These are phyloP conservation scores for Eucalyptus tenuipes DNA, from an alignment of 345 rosid genomes.

Conservation along the genomic window DNA sequence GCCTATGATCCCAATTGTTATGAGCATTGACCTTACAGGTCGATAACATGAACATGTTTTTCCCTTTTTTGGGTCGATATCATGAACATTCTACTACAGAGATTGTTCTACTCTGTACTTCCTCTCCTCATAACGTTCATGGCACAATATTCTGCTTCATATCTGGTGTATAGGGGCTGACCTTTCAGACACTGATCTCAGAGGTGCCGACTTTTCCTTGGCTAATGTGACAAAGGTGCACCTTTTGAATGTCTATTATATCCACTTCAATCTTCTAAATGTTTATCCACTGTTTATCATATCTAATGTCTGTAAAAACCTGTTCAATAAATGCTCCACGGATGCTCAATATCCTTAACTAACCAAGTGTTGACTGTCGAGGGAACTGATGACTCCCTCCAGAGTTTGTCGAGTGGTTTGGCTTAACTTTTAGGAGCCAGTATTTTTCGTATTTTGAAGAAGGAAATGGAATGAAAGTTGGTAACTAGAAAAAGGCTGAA, in stretches of 20 bases:
- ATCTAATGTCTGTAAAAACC: not conserved
- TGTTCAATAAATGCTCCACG: not conserved
- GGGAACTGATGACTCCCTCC: not conserved
- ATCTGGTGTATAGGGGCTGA: conserved; percentile 53
- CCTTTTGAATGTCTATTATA: not conserved
- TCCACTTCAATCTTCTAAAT: not conserved
- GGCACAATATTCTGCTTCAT: not conserved
- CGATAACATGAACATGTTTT: too few relatives aligned
- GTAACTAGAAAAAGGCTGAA: not conserved
- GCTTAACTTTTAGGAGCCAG: not conserved
- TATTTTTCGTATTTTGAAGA: too few relatives aligned
- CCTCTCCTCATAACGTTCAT: not conserved
- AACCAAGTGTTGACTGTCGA: not conserved
- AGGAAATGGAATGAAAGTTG: not conserved
- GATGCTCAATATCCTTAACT: not conserved
- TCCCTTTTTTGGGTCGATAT: too few relatives aligned
- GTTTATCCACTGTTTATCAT: not conserved
- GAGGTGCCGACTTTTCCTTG: conserved; percentile 78
- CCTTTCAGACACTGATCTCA: conserved; percentile 84
- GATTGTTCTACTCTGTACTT: not conserved
- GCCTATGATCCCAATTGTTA: not conserved
- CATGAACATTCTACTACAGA: too few relatives aligned
- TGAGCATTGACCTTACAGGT: too few relatives aligned
- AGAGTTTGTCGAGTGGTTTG: not conserved
- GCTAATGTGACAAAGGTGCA: conserved; percentile 86